Conservation (phyloP, 1,139 yeast species). For the Barnettozyma hawaiiensis region DNA sequence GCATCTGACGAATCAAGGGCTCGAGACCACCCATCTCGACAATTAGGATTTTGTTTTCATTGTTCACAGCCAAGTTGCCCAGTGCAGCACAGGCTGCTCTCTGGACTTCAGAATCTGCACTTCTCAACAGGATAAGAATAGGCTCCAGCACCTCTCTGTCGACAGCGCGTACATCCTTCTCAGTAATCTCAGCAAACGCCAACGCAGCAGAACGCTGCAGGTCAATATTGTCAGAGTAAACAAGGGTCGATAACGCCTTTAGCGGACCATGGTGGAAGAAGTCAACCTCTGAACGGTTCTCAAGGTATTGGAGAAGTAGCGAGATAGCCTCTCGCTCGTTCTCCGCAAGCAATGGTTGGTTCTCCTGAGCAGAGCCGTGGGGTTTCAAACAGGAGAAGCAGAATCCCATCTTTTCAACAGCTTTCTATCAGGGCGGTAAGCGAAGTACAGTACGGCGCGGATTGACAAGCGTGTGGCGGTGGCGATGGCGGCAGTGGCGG, state of each 20-base stretch:
- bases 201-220: slow-evolving; percentile 95
- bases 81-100: slow-evolving; percentile 98
- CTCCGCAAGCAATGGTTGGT: slow-evolving; percentile 89
- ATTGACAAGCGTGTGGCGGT: no score
- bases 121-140: slow-evolving; percentile 77
- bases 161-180: slow-evolving; percentile 88
- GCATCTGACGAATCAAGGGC: slow-evolving; percentile 95
- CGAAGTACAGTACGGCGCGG: no score
- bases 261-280: slow-evolving; percentile 89
- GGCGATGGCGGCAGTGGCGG: no score
- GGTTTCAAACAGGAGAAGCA: slow-evolving; percentile 29
- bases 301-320: slow-evolving; percentile 80
- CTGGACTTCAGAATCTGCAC: slow-evolving; percentile 89
- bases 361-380: slow-evolving; percentile 40
- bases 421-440: background rate
- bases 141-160: slow-evolving; percentile 91
- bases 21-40: slow-evolving; percentile 98
- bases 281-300: slow-evolving; percentile 80
- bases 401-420: slow-evolving; percentile 20
- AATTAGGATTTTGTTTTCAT: slow-evolving; percentile 85
- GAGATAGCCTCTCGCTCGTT: slow-evolving; percentile 96
- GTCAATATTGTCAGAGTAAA: slow-evolving; percentile 90
- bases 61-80: slow-evolving; percentile 94
- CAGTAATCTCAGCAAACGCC: slow-evolving; percentile 98
- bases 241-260: slow-evolving; percentile 85